Conservation (phyloP, 1,284 basidiomycete species). For the Tetrapyrgos nigripes region DNA sequence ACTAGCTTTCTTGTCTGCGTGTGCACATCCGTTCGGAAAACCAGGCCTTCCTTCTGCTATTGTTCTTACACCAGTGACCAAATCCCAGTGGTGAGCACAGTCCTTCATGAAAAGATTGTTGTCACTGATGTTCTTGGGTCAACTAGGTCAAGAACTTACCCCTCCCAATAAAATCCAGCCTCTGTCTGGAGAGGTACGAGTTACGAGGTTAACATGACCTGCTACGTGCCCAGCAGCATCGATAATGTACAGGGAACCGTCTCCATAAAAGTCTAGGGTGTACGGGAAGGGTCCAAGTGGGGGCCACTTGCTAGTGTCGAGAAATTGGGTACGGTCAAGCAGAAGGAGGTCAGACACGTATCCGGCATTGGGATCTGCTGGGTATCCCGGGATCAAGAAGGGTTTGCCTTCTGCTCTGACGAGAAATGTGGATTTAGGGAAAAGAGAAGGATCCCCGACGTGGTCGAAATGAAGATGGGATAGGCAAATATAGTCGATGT, state of each 20-base stretch:
- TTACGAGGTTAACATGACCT: slow-evolving; percentile 3
- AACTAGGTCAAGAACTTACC: slow-evolving; percentile 58
- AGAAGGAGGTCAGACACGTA: slow-evolving; percentile 3
- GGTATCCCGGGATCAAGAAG: slow-evolving; percentile 27
- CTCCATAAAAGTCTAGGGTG: slow-evolving; percentile 47
- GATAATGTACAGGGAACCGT: slow-evolving; percentile 49
- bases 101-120: slow-evolving; percentile 36
- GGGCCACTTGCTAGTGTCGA: neutral
- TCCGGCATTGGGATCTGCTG: slow-evolving; percentile 22
- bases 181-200: slow-evolving; percentile 40
- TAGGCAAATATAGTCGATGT: neutral
- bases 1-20: too few species aligned
- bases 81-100: too few species aligned
- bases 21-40: too few species aligned
- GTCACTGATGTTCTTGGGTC: slow-evolving; percentile 50
- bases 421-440: slow-evolving; percentile 31
- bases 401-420: slow-evolving; percentile 26
- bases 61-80: too few species aligned
- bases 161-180: slow-evolving; percentile 66
- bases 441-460: slow-evolving; percentile 35
- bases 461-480: slow-evolving; percentile 43
- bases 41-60: too few species aligned
- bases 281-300: slow-evolving; percentile 43
- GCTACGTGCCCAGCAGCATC: slow-evolving; percentile 25
- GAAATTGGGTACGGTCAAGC: neutral